Base-by-base conservation (phyloP, 2,329 filamentous ascomycete genomes). In the Fusarium neocosmosporiellum region DNA sequence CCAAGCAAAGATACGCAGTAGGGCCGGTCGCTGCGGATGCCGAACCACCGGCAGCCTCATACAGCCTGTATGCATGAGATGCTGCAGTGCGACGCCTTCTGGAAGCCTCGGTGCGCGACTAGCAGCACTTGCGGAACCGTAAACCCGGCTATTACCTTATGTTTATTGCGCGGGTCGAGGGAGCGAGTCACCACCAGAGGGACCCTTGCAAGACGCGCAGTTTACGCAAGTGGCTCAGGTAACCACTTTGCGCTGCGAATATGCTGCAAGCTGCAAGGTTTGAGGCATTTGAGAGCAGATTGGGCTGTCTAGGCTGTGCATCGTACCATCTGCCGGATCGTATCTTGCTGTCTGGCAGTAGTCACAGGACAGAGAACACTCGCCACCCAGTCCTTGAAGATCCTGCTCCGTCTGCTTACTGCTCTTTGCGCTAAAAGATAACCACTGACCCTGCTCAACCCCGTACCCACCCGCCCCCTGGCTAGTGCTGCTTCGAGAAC, bases 401-500 rank as follows among this genome's bases (percentile, higher is more conserved):
- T 46, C 22, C 41, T 50, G 39, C 46, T 50, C 43, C 39, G 39
- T 29, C 43, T 48, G 46, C 46, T 50, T 50, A 50, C 46, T 20
- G 24, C 39, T 50, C 46, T 31, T 31, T 50, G 46, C 46, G 13
- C 46, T 50, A 50, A 41, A 16, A 50, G 46, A 50, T 31, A 50
- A 50, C 46, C 46, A 37, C 36, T 48, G 39, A 14, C 8, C 18
- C 41, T 59, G 20, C 16, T n/a, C 46, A 33, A 43, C 34, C 61
- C 55, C 55, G 63, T 50, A 33, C 27, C 59, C 33, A 60, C 65
- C 66, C 48, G 7, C 20, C 63, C 67, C 70, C 71, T 67, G 70
- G 36, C 67, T 69, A 69, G 60, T 43, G 55, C 11, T 50, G 59
- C 71, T 73, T 73, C 71, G 59, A 73, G 71, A 73, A 73, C 60